Conservation (phyloP, 2,329 filamentous ascomycete genomes). For the Monascus ruber region DNA sequence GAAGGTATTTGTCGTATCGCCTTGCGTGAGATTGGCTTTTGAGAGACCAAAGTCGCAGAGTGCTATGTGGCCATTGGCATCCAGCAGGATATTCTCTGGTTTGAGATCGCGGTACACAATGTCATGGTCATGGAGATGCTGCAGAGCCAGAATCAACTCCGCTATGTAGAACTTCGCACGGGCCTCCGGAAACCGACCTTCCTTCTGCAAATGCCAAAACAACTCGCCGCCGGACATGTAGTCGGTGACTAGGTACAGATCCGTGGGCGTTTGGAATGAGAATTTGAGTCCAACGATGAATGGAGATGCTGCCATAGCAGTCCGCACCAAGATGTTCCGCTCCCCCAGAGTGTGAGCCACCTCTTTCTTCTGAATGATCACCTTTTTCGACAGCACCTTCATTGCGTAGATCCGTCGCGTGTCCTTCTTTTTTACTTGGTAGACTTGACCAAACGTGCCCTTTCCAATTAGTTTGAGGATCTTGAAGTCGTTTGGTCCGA, state of each 20-base stretch:
- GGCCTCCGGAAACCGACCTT: constrained; percentile 87
- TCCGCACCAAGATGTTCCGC: constrained; percentile 91
- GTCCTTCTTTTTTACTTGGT: constrained; percentile 95
- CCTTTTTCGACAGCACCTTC: constrained; percentile 99
- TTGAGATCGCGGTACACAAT: constrained; percentile 97
- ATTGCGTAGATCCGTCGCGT: constrained; percentile 94
- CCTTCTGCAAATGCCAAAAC: constrained; percentile 97
- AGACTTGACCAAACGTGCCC: constrained; percentile 96
- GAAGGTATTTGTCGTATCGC: constrained; percentile 97
- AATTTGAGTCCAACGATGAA: constrained; percentile 98
- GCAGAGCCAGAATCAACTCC: constrained; percentile 86
- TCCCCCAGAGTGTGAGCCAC: constrained; percentile 95
- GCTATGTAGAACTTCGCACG: constrained; percentile 98
- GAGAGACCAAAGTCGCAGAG: constrained; percentile 96
- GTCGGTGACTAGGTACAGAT: constrained; percentile 95
- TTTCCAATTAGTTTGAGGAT: constrained; percentile 95
- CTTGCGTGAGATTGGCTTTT: constrained; percentile 93
- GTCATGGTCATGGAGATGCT: constrained; percentile 91
- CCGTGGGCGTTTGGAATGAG: constrained; percentile 93
- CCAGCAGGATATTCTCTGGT: constrained; percentile 91
- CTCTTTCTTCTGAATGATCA: constrained; percentile 99
- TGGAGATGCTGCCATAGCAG: constrained; percentile 86
- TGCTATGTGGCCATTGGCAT: constrained; percentile 95
- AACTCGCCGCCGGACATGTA: constrained; percentile 99
- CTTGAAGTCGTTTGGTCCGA: constrained; percentile 89